Base-by-base conservation (phyloP, 495 filamentous ascomycete species). In the Aspergillus carlsbadensis region DNA sequence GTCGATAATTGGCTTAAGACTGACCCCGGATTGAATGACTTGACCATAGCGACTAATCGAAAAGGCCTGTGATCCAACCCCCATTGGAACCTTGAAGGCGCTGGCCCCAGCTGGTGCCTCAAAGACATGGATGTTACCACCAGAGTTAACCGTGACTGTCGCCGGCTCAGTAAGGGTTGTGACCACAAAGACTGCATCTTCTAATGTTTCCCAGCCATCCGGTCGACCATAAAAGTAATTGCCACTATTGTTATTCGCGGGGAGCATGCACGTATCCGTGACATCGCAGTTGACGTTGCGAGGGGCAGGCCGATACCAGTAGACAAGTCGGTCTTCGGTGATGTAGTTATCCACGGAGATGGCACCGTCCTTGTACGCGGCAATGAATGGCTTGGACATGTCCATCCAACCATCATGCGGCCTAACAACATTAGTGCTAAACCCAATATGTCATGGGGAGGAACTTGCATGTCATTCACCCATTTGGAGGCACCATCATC, bases 401-500 rank as follows among this genome's bases (percentile, higher is more conserved):
- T 82, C 79, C 7, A 84, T 74, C 73, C 79, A 87, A 8, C 78
- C 83, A 11, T 70, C 69, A 56, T 86, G 84, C 10, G 81, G 80
- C 72, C 72, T 74, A 20, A 14, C 14, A 10, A 5, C 15, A 6
- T 40, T n/a, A 53, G 17, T 41, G 29, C 0, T 6, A 10, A 7
- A 35, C 50, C 17, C 29, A 14, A 24, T 2, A 26, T 17, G 13
- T n/a, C n/a, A n/a, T n/a, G 20, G 6, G 20, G 40, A 18, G 10
- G n/a, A 2, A 33, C 75, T 70, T 60, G 79, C 79, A 84, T 84
- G 57, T 81, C 83, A 58, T 84, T 83, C 6, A 74, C 75, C 82
- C 83, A 86, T 57, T 86, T 84, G 10, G 78, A 81, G 31, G 76
- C 75, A 0, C 83, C 83, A 56, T 85, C 80, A 46, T 86, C 81